These are phyloP conservation scores for Phytophthora syringae DNA, from an alignment of 352 stramenopile species.

Conservation along the genomic window DNA sequence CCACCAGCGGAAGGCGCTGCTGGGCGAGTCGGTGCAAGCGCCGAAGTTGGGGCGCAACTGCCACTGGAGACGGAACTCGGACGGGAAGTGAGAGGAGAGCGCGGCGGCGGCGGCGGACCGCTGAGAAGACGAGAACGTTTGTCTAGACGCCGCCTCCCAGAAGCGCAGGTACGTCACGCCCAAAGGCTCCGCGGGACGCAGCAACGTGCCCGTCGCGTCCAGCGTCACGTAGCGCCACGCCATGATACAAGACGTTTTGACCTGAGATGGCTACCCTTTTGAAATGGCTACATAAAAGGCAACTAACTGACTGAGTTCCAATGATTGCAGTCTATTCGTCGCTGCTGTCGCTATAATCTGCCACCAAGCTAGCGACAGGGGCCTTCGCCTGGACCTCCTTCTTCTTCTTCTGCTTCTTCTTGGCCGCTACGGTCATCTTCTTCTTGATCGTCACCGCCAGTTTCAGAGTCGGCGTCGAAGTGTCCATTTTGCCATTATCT, in stretches of 20 bases:
- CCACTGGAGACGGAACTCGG: slow-evolving; percentile 44
- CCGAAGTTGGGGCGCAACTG: slow-evolving; percentile 62
- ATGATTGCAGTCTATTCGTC: slow-evolving; percentile 47
- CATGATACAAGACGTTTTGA: too few relatives aligned
- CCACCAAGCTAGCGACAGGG: slow-evolving; percentile 67
- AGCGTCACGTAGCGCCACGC: slow-evolving; percentile 65
- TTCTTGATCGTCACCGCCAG: slow-evolving; percentile 45
- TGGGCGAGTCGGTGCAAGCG: not conserved
- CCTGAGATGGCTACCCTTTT: too few relatives aligned
- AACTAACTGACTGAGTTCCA: too few relatives aligned
- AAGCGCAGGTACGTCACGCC: slow-evolving; percentile 58
- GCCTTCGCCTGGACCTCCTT: slow-evolving; percentile 46
- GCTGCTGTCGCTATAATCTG: slow-evolving; percentile 82
- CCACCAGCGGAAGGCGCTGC: slow-evolving; percentile 67
- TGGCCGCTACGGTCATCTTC: slow-evolving; percentile 30
- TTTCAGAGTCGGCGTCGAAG: slow-evolving; percentile 30
- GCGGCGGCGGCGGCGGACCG: slow-evolving; percentile 20
- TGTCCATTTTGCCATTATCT: slow-evolving; percentile 11
- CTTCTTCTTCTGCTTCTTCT: slow-evolving; percentile 47
- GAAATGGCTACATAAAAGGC: too few relatives aligned
- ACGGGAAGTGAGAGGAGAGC: slow-evolving; percentile 45
- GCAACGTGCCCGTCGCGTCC: slow-evolving; percentile 78
- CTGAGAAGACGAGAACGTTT: slow-evolving; percentile 33
- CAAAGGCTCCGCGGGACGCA: slow-evolving; percentile 52
- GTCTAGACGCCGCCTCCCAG: slow-evolving; percentile 41